These are phyloP conservation scores for Penium margaritaceum DNA, from an alignment of 139 green algal species.

Conservation along the genomic window DNA sequence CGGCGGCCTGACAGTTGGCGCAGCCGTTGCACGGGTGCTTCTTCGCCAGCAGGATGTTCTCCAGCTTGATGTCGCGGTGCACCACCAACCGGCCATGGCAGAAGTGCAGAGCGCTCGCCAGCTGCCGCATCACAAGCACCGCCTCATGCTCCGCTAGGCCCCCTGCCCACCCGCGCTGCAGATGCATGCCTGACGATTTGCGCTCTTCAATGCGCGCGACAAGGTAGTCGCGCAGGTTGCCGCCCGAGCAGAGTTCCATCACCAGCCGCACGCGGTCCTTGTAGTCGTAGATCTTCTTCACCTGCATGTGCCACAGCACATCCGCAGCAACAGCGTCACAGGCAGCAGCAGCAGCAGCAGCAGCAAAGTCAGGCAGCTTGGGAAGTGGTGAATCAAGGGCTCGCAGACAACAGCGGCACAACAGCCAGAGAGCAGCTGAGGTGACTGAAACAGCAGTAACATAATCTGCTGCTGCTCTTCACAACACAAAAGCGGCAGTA, in stretches of 20 bases:
- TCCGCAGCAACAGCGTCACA: too few species aligned
- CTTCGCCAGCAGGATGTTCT: neutral
- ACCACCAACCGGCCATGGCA: neutral
- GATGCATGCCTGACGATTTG: neutral
- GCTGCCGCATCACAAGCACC: neutral
- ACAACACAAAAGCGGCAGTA: too few species aligned
- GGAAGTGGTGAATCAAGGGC: too few species aligned
- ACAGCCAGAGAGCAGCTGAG: too few species aligned
- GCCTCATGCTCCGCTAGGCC: neutral
- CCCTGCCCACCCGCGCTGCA: neutral
- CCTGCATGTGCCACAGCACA: neutral
- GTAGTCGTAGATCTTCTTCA: slow-evolving; percentile 4
- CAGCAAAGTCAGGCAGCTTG: too few species aligned
- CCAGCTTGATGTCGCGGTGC: neutral
- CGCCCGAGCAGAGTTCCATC: neutral
- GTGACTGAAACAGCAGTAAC: too few species aligned
- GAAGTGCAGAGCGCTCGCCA: neutral
- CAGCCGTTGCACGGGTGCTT: too few species aligned
- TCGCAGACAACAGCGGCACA: too few species aligned
- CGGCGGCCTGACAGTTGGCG: too few species aligned
- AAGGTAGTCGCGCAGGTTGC: neutral
- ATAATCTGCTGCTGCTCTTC: too few species aligned
- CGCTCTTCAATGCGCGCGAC: neutral
- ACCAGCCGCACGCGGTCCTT: neutral
- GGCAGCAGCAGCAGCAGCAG: too few species aligned